A percentile compares a stretch with the other conserved stretches of the same genome.
These are phyloP conservation scores for Isoetes taiwanensis DNA, from an alignment of 75 land plant genomes.

Conservation along the genomic window DNA sequence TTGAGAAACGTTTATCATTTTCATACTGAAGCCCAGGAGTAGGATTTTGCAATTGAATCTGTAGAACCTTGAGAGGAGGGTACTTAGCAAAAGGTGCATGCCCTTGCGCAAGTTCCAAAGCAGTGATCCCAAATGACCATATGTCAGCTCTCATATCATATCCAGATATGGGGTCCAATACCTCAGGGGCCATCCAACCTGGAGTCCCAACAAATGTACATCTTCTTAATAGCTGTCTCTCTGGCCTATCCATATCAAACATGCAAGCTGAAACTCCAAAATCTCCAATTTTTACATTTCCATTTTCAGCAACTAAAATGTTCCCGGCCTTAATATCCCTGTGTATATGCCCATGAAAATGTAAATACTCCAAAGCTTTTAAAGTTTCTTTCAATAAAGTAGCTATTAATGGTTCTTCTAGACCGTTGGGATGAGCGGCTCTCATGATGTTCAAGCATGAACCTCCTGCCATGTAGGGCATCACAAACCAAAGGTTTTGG, in stretches of 20 bases:
- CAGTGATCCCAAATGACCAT: constrained; percentile 8
- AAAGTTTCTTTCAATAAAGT: background rate
- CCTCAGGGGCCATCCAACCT: constrained; percentile 2
- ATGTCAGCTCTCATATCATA: background rate
- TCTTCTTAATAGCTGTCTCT: background rate
- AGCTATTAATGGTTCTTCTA: background rate
- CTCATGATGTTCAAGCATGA: constrained; percentile 4
- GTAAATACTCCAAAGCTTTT: constrained; percentile 1
- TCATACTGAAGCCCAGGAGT: background rate
- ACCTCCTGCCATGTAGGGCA: constrained; percentile 5
- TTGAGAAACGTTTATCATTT: background rate
- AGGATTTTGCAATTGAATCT: background rate
- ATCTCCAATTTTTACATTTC: background rate
- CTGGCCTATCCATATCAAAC: background rate
- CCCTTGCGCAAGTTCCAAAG: constrained; percentile 1
- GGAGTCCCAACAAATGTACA: background rate
- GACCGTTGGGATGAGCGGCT: background rate
- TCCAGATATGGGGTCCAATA: background rate
- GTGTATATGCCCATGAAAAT: background rate
- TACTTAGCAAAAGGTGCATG: background rate
- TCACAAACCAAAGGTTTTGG: background rate
- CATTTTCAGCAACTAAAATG: background rate
- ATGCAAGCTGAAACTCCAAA: constrained; percentile 3
- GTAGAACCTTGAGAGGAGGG: constrained; percentile 1
- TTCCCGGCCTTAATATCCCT: constrained; percentile 6